These are phyloP conservation scores for Tylopilus cervinicoccineus DNA, from an alignment of 768 basidiomycete species.

Conservation along the genomic window DNA sequence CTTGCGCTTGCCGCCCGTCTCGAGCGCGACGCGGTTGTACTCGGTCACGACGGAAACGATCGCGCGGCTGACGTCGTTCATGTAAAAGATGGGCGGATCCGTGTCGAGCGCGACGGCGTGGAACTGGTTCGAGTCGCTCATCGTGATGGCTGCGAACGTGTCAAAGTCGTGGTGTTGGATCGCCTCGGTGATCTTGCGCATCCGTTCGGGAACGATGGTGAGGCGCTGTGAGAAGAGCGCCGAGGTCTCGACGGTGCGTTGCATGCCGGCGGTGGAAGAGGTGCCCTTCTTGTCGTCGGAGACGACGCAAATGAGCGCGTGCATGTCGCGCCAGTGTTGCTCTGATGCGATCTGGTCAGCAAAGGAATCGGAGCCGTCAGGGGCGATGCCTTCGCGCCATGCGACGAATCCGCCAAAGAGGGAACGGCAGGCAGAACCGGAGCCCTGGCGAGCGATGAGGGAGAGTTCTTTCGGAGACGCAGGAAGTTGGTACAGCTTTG, in stretches of 20 bases:
- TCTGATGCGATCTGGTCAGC: constrained; percentile 85
- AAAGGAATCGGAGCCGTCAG: constrained; percentile 79
- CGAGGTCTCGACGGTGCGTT: constrained; percentile 93
- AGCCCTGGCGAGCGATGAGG: constrained; percentile 93
- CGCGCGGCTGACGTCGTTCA: constrained; percentile 96
- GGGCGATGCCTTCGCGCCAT: constrained; percentile 60
- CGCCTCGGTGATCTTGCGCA: constrained; percentile 77
- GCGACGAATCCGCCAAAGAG: constrained; percentile 97
- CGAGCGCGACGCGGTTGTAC: constrained; percentile 79
- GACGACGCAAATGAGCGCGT: constrained; percentile 97
- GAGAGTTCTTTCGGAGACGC: constrained; percentile 78
- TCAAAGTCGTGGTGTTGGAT: constrained; percentile 82
- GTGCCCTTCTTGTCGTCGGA: constrained; percentile 96
- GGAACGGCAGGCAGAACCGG: constrained; percentile 96
- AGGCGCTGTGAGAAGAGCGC: constrained; percentile 86
- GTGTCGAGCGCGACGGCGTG: constrained; percentile 98
- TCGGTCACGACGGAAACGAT: constrained; percentile 90
- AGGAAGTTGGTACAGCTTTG: constrained; percentile 80
- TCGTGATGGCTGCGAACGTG: constrained; percentile 85
- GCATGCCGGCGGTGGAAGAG: constrained; percentile 94
- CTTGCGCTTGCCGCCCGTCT: constrained; percentile 53
- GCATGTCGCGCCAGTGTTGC: constrained; percentile 90
- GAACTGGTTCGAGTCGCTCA: constrained; percentile 98
- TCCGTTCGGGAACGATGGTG: constrained; percentile 83
- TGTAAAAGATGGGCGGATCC: constrained; percentile 96